A percentile compares a stretch with the other conserved stretches of the same genome.
Conservation (phyloP, 768 basidiomycete species). For the Pisolithus marmoratus region DNA sequence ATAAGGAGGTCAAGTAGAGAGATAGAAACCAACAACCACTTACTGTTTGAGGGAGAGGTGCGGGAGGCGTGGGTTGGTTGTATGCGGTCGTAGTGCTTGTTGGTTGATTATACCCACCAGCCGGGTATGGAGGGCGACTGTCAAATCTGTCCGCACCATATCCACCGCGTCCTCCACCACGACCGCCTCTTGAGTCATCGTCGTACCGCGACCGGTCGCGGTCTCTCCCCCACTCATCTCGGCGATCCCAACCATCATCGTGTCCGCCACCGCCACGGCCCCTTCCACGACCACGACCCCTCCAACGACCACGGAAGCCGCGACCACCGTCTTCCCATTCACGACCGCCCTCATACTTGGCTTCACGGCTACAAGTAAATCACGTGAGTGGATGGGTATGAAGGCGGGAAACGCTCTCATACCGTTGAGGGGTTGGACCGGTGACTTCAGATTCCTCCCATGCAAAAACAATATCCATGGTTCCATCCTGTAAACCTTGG, state of each 20-base stretch:
- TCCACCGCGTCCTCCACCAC: constrained; percentile 35
- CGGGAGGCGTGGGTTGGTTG: constrained; percentile 16
- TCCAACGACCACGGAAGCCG: constrained; percentile 34
- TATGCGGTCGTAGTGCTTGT: constrained; percentile 18
- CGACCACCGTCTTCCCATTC: constrained; percentile 43
- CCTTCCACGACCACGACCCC: constrained; percentile 38
- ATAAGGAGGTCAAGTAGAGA: not conserved
- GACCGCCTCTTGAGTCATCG: constrained; percentile 31
- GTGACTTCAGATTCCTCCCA: constrained; percentile 69
- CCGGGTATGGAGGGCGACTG: constrained; percentile 32
- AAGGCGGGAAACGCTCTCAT: constrained; percentile 5
- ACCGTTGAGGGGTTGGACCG: constrained; percentile 42
- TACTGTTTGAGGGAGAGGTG: constrained; percentile 23
- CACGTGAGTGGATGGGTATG: constrained; percentile 4
- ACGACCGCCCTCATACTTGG: constrained; percentile 34
- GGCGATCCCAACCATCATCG: constrained; percentile 24
- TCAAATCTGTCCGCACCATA: constrained; percentile 42
- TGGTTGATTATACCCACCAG: constrained; percentile 22
- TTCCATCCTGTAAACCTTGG: constrained; percentile 76
- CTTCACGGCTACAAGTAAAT: constrained; percentile 19
- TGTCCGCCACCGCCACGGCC: constrained; percentile 37
- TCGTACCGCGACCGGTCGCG: constrained; percentile 22
- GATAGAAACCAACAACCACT: constrained; percentile 8
- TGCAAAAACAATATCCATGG: constrained; percentile 81
- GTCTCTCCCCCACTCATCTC: constrained; percentile 1